These are phyloP conservation scores for Pichia rugopelliculosa DNA, from an alignment of 805 yeast genomes.

Conservation along the genomic window DNA sequence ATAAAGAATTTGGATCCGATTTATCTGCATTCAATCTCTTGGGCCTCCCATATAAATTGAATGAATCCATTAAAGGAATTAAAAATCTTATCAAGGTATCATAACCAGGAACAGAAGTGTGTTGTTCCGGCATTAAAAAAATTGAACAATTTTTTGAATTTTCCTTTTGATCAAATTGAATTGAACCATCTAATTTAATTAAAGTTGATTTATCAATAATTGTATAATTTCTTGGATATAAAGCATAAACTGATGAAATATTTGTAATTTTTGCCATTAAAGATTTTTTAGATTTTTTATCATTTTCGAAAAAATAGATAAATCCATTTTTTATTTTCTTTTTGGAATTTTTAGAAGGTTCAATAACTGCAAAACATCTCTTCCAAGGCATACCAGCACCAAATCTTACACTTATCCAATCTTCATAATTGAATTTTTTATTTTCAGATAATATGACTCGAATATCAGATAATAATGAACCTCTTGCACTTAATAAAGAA, in stretches of 20 bases:
- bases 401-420: conserved; percentile 91
- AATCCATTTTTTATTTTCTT: conserved; percentile 51
- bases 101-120: conserved; percentile 74
- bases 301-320: conserved; percentile 75
- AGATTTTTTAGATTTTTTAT: conserved; percentile 60
- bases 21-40: conserved; percentile 68
- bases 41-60: conserved; percentile 78
- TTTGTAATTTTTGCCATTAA: conserved; percentile 73
- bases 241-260: conserved; percentile 73
- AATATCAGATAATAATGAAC: conserved; percentile 80
- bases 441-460: conserved; percentile 69
- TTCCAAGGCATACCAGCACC: conserved; percentile 99
- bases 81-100: conserved; percentile 80
- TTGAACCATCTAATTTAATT: conserved; percentile 81
- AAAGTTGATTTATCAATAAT: conserved; percentile 83
- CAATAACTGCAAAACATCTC: conserved; percentile 84
- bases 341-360: conserved; percentile 50
- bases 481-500: conserved; percentile 85
- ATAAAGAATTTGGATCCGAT: conserved; percentile 51
- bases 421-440: conserved; percentile 79
- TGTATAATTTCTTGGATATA: conserved; percentile 80
- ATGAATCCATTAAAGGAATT: conserved; percentile 69
- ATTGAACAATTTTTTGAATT: conserved; percentile 51
- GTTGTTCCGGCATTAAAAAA: conserved; percentile 77
- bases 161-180: conserved; percentile 47